A percentile compares a stretch with the other conserved stretches of the same genome.
These are phyloP conservation scores for Cicer cuneatum DNA, from an alignment of 306 rosid species.

Conservation along the genomic window DNA sequence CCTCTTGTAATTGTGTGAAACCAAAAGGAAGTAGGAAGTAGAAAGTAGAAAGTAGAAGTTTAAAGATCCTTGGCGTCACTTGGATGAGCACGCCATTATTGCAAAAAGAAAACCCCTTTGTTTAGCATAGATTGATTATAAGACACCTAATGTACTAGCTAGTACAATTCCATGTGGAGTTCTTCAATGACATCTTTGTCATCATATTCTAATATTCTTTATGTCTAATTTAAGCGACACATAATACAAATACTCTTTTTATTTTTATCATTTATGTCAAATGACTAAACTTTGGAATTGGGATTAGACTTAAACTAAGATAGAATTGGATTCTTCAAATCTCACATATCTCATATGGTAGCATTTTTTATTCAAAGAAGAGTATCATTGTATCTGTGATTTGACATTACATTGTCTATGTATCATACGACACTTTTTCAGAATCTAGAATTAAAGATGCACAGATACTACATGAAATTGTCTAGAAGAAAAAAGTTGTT, in stretches of 20 bases:
- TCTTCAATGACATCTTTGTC: conserved; percentile 50
- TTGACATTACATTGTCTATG: conserved; percentile 28
- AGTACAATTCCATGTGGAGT: conserved; percentile 38
- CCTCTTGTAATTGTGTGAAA: conserved; percentile 14
- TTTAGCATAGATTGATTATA: conserved; percentile 38
- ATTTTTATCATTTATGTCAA: conserved; percentile 30
- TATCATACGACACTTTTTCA: neutral
- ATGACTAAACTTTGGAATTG: conserved; percentile 39
- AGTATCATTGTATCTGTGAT: neutral
- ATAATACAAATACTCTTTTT: conserved; percentile 40
- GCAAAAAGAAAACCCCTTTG: conserved; percentile 7
- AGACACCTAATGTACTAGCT: conserved; percentile 39
- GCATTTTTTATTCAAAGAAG: neutral
- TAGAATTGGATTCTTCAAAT: conserved; percentile 55
- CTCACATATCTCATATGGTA: conserved; percentile 24
- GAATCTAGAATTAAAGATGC: conserved; percentile 21
- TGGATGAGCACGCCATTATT: conserved; percentile 38
- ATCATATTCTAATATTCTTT: conserved; percentile 43
- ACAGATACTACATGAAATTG: neutral
- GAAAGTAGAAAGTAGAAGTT: conserved; percentile 13
- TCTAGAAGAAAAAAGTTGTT: neutral
- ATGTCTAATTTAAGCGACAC: conserved; percentile 40
- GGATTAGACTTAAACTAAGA: conserved; percentile 38
- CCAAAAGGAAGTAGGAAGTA: conserved; percentile 26
- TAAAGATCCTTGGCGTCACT: conserved; percentile 29